Conservation (phyloP, 2,329 filamentous ascomycete genomes). For the Sporothrix variecibatus region DNA sequence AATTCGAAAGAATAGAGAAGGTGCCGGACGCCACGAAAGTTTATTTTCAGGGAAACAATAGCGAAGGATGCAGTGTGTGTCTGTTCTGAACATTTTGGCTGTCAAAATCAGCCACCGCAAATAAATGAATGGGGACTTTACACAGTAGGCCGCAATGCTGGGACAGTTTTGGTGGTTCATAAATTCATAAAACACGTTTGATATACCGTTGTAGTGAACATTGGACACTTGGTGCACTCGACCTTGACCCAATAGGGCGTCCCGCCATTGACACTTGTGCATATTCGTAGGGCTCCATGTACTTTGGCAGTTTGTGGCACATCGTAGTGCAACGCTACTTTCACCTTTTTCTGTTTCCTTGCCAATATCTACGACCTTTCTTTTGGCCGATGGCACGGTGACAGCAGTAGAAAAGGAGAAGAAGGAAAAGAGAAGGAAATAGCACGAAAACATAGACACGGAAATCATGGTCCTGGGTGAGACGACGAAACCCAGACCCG, state of each 20-base stretch:
- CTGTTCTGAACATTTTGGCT: neutral
- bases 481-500: neutral
- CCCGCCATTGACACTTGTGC: slow-evolving; percentile 1
- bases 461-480: neutral
- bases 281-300: neutral
- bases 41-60: neutral
- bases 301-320: neutral
- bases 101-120: neutral
- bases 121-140: neutral
- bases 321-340: neutral
- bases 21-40: slow-evolving; percentile 1
- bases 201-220: neutral
- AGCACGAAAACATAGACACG: neutral
- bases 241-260: neutral
- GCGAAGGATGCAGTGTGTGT: neutral
- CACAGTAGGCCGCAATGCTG: neutral
- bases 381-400: neutral
- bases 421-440: neutral
- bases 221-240: neutral
- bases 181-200: neutral
- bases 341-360: neutral
- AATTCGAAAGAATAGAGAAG: neutral
- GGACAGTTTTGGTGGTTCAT: no score
- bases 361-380: neutral
- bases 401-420: neutral